phyloP scores from a whole-genome alignment of 2,329 filamentous ascomycete species.

The Decorospora gaudefroyi region DNA sequence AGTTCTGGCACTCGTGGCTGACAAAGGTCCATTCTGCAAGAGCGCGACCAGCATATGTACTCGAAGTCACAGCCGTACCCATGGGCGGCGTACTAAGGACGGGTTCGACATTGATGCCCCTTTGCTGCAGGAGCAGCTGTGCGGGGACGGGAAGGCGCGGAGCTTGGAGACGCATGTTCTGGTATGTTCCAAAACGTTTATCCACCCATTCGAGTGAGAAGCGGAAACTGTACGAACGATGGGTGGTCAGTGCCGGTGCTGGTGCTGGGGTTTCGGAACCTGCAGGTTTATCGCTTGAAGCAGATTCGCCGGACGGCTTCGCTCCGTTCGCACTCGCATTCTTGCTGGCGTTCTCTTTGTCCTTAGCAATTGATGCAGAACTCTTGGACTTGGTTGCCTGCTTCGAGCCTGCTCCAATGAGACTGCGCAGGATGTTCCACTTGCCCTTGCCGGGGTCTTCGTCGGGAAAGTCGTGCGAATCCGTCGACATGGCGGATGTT shows the following conservation, averaged over 20 bases:
- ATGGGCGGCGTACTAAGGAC: constrained; percentile 42
- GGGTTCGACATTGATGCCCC: constrained; percentile 36
- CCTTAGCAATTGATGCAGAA: constrained; percentile 27
- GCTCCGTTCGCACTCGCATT: constrained; percentile 5
- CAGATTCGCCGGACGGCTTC: constrained; percentile 14
- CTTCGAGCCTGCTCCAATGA: constrained; percentile 59
- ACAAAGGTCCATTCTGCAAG: constrained; percentile 79
- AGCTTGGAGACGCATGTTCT: constrained; percentile 66
- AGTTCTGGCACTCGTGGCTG: constrained; percentile 78
- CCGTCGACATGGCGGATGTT: constrained; percentile 34
- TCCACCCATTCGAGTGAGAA: constrained; percentile 73
- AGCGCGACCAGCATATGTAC: constrained; percentile 70
- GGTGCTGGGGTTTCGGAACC: constrained; percentile 14
- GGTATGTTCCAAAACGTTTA: constrained; percentile 59
- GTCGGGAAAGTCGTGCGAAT: constrained; percentile 42
- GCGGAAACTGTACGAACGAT: constrained; percentile 69
- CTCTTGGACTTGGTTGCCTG: constrained; percentile 50
- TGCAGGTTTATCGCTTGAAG: constrained; percentile 10
- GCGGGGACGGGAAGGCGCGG: constrained; percentile 73
- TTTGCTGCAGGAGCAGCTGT: constrained; percentile 63
- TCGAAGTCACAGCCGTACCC: constrained; percentile 48
- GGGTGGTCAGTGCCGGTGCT: constrained; percentile 57
- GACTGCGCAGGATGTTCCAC: constrained; percentile 67
- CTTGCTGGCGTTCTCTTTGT: constrained; percentile 30
- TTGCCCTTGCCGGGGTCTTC: constrained; percentile 57